phyloP scores from a whole-genome alignment of 805 yeast species.

The Candida wancherniae region DNA sequence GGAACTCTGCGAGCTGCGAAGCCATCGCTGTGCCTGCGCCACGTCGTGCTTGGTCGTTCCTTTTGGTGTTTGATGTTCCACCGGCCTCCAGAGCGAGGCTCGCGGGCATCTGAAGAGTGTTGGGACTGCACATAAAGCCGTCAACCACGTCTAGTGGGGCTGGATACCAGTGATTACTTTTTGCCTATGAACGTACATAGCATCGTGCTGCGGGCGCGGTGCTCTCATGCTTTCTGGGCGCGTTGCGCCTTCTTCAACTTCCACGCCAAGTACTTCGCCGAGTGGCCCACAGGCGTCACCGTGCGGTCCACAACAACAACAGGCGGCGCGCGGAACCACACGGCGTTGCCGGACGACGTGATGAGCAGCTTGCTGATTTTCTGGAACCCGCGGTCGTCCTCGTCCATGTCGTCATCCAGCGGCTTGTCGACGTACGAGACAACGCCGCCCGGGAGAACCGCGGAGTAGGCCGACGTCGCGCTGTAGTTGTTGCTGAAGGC shows the following conservation, averaged over 20 bases:
- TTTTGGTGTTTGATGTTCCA: no score
- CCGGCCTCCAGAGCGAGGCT: no score
- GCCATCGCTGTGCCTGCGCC: no score
- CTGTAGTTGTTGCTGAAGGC: conserved; percentile 21
- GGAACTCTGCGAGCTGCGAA: conserved; percentile 35
- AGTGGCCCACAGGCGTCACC: conserved; percentile 55
- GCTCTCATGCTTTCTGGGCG: no score
- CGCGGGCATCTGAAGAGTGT: no score
- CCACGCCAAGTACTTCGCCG: conserved; percentile 64
- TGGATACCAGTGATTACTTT: no score
- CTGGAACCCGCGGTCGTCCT: conserved; percentile 2
- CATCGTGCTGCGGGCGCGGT: no score
- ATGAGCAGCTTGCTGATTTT: conserved; percentile 13
- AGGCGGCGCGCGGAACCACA: conserved; percentile 73
- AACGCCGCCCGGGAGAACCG: conserved; percentile 35
- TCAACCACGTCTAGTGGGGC: no score
- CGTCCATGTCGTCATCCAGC: conserved; percentile 5
- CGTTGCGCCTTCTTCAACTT: conserved; percentile 8
- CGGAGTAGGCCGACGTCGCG: conserved; percentile 32
- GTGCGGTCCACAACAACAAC: conserved; percentile 28
- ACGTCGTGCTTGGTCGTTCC: no score
- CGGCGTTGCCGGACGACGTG: conserved; percentile 11
- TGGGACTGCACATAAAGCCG: no score
- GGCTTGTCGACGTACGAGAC: conserved; percentile 27
- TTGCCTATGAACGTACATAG: no score